Percentiles rank a stretch among this genome's conserved stretches.
Conservation (phyloP, 371 early-diverging fungal species). For the Rhizopus stolonifer region DNA sequence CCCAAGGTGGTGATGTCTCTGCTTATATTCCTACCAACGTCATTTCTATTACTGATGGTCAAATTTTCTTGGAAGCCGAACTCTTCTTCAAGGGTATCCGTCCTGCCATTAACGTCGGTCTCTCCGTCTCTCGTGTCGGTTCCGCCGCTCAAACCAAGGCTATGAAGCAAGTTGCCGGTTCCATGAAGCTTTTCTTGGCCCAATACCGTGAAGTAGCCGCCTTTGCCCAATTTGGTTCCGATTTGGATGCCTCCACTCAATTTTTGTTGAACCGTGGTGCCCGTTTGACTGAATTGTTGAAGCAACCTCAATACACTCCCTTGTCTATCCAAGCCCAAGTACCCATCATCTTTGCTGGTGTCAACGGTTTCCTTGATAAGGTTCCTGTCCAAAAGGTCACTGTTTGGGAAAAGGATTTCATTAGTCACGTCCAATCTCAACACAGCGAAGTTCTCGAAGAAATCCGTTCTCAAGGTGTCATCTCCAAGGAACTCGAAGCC, state of each 20-base stretch:
- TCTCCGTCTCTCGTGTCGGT: conserved; percentile 97
- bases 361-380: conserved; percentile 97
- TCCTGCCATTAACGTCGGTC: conserved; percentile 98
- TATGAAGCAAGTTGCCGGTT: conserved; percentile 98
- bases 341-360: conserved; percentile 91
- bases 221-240: conserved; percentile 98
- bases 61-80: conserved; percentile 91
- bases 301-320: conserved; percentile 93
- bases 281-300: conserved; percentile 94
- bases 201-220: conserved; percentile 99
- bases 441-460: conserved; percentile 84
- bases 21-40: conserved; percentile 98
- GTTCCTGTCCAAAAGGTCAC: conserved; percentile 84
- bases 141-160: conserved; percentile 98
- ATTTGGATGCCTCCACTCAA: conserved; percentile 97
- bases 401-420: conserved; percentile 88
- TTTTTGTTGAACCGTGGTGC: conserved; percentile 97
- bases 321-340: conserved; percentile 93
- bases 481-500: conserved; percentile 73
- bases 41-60: conserved; percentile 98
- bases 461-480: conserved; percentile 82
- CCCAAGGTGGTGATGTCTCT: conserved; percentile 98
- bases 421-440: conserved; percentile 84
- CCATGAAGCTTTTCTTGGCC: conserved; percentile 96
- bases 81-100: conserved; percentile 98